Base-by-base conservation (phyloP, 192 early-diverging fungal genomes). In the Umbelopsis isabellina region DNA sequence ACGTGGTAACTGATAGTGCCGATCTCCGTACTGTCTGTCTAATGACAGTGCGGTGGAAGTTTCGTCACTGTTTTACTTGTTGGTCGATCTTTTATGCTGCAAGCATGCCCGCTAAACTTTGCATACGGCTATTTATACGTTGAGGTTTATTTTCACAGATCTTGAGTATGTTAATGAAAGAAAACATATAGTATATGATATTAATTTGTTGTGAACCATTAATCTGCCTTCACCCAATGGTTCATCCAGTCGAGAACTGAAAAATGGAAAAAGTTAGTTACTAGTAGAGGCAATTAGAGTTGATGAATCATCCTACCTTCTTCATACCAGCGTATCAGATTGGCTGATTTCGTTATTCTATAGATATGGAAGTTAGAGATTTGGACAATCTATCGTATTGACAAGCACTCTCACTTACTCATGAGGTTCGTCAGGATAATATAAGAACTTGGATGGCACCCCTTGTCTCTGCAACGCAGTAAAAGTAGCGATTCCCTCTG, bases 401-500 rank as follows among this genome's bases (percentile, higher is more conserved):
- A 30, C 27, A 30, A 7, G 18, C 27, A 10, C 2, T 27, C 11
- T 11, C 33, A 90, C 79, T 48, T 92, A 87, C 68, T 71, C 70
- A 27, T 72, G 74, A 46, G 84, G 85, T 72, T 93, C 92, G 73
- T 92, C 89, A 25, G 87, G 88, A 74, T 94, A 95, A 71, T 91
- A 91, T 44, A 95, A 47, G 15, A 94, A 78, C 4, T 86, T 82
- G 1, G 90, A 85, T 37, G 87, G 87, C 21, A 94, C 83, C 33
- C 88, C 87, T 51, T 83, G 84, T 25, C 92, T 85, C 66, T 92
- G 91, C 18, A 95, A 77, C 46, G 91, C 86, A 3, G 93, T 89
- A 78, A 93, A 95, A 3, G 89, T 81, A 11, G 87, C 74, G 21
- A 95, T 70, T 8, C 90, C 92, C 73, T 95, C 88, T 35, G 81